These are phyloP conservation scores for Deinandra increscens DNA, from an alignment of 129 eudicot species.

Conservation along the genomic window DNA sequence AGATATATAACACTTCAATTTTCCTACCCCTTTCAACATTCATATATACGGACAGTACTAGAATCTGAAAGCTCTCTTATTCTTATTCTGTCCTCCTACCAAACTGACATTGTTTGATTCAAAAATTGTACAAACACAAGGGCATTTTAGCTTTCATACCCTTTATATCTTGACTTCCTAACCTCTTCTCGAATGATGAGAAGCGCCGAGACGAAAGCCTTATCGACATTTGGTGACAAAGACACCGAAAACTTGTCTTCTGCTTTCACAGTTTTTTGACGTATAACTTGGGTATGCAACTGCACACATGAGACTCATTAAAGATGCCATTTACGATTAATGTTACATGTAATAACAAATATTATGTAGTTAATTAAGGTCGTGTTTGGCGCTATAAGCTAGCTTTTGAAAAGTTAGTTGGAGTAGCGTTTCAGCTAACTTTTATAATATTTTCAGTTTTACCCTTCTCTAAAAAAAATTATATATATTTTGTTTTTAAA, in stretches of 20 bases:
- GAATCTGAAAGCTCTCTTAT: not conserved
- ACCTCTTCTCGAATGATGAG: slow-evolving; percentile 40
- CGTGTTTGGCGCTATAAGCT: too few relatives aligned
- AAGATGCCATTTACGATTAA: too few relatives aligned
- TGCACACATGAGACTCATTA: not conserved
- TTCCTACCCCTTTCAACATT: not conserved
- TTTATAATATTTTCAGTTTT: too few relatives aligned
- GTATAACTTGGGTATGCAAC: slow-evolving; percentile 36
- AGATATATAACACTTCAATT: not conserved
- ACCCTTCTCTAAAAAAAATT: too few relatives aligned
- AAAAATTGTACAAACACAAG: slow-evolving; percentile 14
- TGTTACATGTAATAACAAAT: not conserved
- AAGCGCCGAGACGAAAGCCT: slow-evolving; percentile 39
- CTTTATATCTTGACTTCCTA: slow-evolving; percentile 39
- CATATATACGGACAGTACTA: not conserved
- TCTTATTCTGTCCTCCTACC: not conserved
- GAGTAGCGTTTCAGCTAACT: too few relatives aligned
- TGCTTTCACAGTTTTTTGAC: slow-evolving; percentile 21
- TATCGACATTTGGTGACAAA: slow-evolving; percentile 39
- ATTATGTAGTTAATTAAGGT: not conserved
- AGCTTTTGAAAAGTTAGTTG: too few relatives aligned
- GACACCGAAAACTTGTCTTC: slow-evolving; percentile 35
- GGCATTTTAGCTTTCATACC: slow-evolving; percentile 36
- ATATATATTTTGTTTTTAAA: too few relatives aligned
- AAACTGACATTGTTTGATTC: not conserved